A percentile compares a stretch with the other conserved stretches of the same genome.
phyloP scores from a whole-genome alignment of 2,329 filamentous ascomycete genomes.

The Coniosporium tulheliwenetii region DNA sequence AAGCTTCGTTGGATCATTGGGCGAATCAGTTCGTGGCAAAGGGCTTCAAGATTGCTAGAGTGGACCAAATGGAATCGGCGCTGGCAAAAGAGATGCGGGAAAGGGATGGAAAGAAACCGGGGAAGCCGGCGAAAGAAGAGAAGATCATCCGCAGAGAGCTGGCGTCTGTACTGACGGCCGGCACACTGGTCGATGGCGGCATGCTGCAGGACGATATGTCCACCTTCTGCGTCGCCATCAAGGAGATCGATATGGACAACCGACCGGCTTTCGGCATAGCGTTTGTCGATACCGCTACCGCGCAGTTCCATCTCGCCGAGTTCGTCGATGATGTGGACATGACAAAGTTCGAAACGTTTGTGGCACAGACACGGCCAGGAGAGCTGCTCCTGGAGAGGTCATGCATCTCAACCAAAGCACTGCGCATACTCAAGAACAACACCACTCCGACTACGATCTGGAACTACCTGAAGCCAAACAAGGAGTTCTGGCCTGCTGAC shows the following conservation, averaged over 20 bases:
- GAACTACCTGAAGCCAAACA: slow-evolving; percentile 77
- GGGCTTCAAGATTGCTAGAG: slow-evolving; percentile 89
- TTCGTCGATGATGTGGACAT: slow-evolving; percentile 85
- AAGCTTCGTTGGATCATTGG: slow-evolving; percentile 92
- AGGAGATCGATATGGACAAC: slow-evolving; percentile 50
- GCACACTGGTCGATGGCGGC: slow-evolving; percentile 83
- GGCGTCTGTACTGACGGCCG: slow-evolving; percentile 77
- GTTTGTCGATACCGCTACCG: slow-evolving; percentile 90
- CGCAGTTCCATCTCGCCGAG: slow-evolving; percentile 84
- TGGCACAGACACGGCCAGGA: slow-evolving; percentile 79
- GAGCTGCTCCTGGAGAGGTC: slow-evolving; percentile 85
- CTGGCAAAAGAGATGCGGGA: slow-evolving; percentile 98
- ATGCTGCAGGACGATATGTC: slow-evolving; percentile 99
- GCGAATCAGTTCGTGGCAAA: slow-evolving; percentile 97
- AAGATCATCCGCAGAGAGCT: slow-evolving; percentile 89
- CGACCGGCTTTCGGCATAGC: slow-evolving; percentile 77
- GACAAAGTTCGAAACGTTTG: slow-evolving; percentile 93
- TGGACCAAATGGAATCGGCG: slow-evolving; percentile 93
- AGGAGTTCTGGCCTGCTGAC: slow-evolving; percentile 85
- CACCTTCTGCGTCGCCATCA: slow-evolving; percentile 90
- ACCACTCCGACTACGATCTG: slow-evolving; percentile 84
- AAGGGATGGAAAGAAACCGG: slow-evolving; percentile 43
- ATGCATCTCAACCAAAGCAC: slow-evolving; percentile 67
- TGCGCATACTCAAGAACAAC: slow-evolving; percentile 92
- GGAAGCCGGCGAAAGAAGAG: slow-evolving; percentile 57